Conservation (phyloP, 2,329 filamentous ascomycete genomes). For the Ceratocystiopsis brevicomis region DNA sequence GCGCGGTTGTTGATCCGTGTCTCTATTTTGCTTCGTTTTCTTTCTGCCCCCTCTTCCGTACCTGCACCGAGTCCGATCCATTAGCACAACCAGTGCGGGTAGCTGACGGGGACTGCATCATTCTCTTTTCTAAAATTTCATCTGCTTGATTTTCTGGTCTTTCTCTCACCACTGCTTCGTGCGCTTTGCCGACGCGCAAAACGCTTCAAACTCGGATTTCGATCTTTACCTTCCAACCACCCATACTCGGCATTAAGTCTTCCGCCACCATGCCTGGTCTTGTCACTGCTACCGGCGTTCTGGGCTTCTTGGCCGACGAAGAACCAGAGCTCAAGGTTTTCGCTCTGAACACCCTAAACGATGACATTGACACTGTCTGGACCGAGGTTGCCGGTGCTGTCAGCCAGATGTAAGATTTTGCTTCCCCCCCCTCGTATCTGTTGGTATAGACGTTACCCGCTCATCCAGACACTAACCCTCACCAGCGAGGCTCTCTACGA, state of each 20-base stretch:
- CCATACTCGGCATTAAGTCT: background rate
- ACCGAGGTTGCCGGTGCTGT: conserved; percentile 87
- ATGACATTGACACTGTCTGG: conserved; percentile 94
- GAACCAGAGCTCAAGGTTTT: conserved; percentile 89
- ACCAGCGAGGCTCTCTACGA: conserved; percentile 87
- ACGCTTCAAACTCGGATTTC: too few species aligned
- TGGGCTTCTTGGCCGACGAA: conserved; percentile 89
- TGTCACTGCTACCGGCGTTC: conserved; percentile 81
- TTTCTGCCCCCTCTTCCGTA: background rate
- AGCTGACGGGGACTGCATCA: too few species aligned
- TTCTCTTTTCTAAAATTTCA: too few species aligned
- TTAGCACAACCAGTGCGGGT: too few species aligned
- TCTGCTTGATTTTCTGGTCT: too few species aligned
- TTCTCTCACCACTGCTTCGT: too few species aligned
- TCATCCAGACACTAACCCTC: background rate
- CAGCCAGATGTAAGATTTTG: conserved; percentile 60
- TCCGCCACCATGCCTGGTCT: conserved; percentile 60
- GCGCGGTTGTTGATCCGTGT: conserved; percentile 1
- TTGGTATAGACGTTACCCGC: too few species aligned
- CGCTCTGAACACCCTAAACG: conserved; percentile 84
- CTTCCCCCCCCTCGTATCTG: background rate
- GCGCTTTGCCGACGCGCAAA: too few species aligned
- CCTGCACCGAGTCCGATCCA: background rate
- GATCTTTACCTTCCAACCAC: too few species aligned
- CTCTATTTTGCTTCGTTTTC: background rate